Evolutionary conservation across 768 basidiomycete genomes (phyloP).

Genomic region (Tylopilus vinaceipallidus): DNA sequence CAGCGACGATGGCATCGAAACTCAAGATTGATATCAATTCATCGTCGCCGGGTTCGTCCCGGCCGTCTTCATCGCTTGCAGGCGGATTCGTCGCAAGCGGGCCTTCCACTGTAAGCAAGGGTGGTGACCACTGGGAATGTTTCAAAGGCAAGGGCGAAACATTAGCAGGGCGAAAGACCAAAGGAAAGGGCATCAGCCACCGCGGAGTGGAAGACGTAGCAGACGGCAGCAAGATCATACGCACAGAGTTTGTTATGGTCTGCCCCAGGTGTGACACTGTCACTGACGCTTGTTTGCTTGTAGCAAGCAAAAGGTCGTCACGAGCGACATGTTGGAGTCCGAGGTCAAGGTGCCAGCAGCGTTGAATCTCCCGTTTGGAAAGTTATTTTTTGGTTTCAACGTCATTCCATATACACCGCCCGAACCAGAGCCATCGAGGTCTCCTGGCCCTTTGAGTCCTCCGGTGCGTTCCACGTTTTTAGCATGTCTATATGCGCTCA

Average conservation of each 20-base stretch:
- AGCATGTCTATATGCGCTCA: neutral
- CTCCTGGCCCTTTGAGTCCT: slow-evolving; percentile 29
- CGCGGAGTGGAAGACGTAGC: slow-evolving; percentile 79
- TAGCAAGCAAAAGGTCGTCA: slow-evolving; percentile 83
- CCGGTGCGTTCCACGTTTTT: slow-evolving; percentile 25
- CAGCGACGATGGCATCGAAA: slow-evolving; percentile 93
- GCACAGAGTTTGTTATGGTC: slow-evolving; percentile 72
- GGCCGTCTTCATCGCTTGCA: slow-evolving; percentile 72
- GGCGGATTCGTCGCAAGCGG: slow-evolving; percentile 60
- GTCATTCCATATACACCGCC: slow-evolving; percentile 66
- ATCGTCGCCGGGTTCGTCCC: slow-evolving; percentile 80
- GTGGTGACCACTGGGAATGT: slow-evolving; percentile 85
- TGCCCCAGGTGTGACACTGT: neutral
- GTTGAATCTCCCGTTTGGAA: slow-evolving; percentile 86
- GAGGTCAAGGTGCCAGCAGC: slow-evolving; percentile 84
- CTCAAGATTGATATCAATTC: slow-evolving; percentile 91
- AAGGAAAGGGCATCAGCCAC: slow-evolving; percentile 89
- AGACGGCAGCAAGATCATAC: slow-evolving; percentile 81
- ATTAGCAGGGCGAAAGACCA: slow-evolving; percentile 85
- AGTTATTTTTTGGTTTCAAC: slow-evolving; percentile 96
- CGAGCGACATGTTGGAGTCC: slow-evolving; percentile 72
- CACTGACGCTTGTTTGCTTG: slow-evolving; percentile 10
- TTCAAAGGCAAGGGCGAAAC: slow-evolving; percentile 97
- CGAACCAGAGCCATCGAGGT: slow-evolving; percentile 23
- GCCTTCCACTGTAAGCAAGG: slow-evolving; percentile 62